A percentile compares a stretch with the other conserved stretches of the same genome.
These are phyloP conservation scores for Podila horticola DNA, from an alignment of 192 early-diverging fungal species.

Conservation along the genomic window DNA sequence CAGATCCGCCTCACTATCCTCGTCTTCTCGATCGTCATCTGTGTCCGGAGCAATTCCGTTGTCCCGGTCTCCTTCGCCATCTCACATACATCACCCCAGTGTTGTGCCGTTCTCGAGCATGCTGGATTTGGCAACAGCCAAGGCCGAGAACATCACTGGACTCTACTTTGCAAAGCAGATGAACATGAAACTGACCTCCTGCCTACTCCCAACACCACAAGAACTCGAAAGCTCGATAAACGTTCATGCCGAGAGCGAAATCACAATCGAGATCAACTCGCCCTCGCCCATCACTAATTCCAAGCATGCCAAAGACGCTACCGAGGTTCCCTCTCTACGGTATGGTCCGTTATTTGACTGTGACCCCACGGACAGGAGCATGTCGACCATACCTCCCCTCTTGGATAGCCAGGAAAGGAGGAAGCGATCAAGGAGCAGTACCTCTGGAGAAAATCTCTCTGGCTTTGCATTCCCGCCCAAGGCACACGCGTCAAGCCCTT, in stretches of 20 bases:
- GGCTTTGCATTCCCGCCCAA: neutral
- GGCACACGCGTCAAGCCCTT: neutral
- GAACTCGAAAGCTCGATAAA: neutral
- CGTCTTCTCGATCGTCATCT: slow-evolving; percentile 7
- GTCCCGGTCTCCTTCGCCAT: slow-evolving; percentile 13
- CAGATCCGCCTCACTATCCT: slow-evolving; percentile 9
- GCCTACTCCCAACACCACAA: neutral
- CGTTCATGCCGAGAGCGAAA: neutral
- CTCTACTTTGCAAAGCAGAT: slow-evolving; percentile 44
- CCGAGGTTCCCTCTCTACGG: neutral
- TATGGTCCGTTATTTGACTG: neutral
- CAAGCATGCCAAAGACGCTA: neutral
- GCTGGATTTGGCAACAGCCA: slow-evolving; percentile 43
- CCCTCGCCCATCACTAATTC: neutral
- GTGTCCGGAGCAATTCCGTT: slow-evolving; percentile 14
- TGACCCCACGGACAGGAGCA: neutral
- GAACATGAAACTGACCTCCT: neutral
- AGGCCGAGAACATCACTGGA: slow-evolving; percentile 46
- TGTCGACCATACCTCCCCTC: neutral
- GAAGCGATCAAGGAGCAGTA: neutral
- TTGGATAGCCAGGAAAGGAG: neutral
- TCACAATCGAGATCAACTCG: slow-evolving; percentile 9
- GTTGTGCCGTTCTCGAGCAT: slow-evolving; percentile 33
- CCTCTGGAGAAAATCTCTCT: neutral
- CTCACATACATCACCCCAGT: neutral